A percentile compares a stretch with the other conserved stretches of the same genome.
Conservation (phyloP, 2,329 filamentous ascomycete genomes). For the Curvularia hawaiiensis region DNA sequence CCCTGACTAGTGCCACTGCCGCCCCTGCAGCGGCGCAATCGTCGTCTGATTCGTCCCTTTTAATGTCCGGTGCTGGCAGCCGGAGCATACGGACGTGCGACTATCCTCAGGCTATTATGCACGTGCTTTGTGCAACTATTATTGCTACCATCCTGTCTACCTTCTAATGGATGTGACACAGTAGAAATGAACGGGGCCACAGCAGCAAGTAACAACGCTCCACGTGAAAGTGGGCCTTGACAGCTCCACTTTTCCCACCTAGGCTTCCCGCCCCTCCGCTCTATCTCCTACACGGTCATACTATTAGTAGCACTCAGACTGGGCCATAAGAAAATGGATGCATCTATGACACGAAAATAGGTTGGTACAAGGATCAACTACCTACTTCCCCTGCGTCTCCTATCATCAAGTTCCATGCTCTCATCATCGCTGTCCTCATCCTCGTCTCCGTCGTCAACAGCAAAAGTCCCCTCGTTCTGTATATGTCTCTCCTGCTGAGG, state of each 20-base stretch:
- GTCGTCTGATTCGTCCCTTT: constrained; percentile 26
- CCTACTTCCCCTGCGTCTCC: constrained; percentile 10
- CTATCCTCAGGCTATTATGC: background rate
- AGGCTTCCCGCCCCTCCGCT: constrained; percentile 9
- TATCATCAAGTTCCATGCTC: constrained; percentile 24
- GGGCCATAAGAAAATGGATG: background rate
- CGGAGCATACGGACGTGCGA: constrained; percentile 10
- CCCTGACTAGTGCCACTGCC: constrained; percentile 21
- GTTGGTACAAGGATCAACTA: background rate
- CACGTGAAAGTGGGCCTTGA: constrained; percentile 8
- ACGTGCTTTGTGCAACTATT: background rate
- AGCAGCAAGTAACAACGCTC: constrained; percentile 13
- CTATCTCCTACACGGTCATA: background rate
- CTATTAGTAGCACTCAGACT: background rate
- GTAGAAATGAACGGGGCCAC: background rate
- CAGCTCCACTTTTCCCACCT: constrained; percentile 8
- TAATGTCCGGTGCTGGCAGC: constrained; percentile 3
- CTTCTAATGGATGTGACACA: constrained; percentile 1
- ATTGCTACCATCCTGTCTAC: background rate
- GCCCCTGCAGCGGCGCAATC: constrained; percentile 6
- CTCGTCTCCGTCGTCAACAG: constrained; percentile 12
- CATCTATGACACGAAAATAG: background rate
- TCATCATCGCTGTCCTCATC: background rate
- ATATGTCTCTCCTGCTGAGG: constrained; percentile 10
- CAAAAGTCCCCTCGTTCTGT: constrained; percentile 11